These are phyloP conservation scores for Bipolaris zeicola DNA, from an alignment of 2,329 filamentous ascomycete genomes.

Conservation along the genomic window DNA sequence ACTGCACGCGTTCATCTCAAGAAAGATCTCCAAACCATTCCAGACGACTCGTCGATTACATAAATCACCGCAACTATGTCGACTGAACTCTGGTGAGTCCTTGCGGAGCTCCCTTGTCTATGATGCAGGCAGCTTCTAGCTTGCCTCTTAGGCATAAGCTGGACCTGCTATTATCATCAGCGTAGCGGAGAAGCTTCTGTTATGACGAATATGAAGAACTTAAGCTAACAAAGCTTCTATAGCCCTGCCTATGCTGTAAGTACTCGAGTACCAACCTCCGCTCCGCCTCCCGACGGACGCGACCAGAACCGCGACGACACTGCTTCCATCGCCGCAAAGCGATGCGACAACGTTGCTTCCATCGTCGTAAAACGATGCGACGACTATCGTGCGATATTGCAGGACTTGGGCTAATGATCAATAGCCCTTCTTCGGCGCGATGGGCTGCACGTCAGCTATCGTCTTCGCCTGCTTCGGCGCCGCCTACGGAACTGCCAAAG, in stretches of 20 bases:
- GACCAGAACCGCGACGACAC: slow-evolving; percentile 25
- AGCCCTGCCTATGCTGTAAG: slow-evolving; percentile 99
- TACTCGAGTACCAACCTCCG: slow-evolving; percentile 48
- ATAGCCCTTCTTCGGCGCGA: slow-evolving; percentile 92
- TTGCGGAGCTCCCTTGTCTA: slow-evolving; percentile 35
- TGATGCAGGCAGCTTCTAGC: slow-evolving; percentile 44
- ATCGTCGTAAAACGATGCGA: slow-evolving; percentile 18
- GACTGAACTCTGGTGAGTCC: slow-evolving; percentile 80
- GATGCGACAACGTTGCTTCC: slow-evolving; percentile 15
- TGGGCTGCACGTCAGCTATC: slow-evolving; percentile 94
- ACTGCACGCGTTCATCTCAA: slow-evolving; percentile 39
- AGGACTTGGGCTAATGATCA: slow-evolving; percentile 28
- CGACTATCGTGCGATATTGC: slow-evolving; percentile 5
- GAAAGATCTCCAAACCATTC: slow-evolving; percentile 29
- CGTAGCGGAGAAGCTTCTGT: slow-evolving; percentile 13
- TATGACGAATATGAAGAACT: slow-evolving; percentile 14
- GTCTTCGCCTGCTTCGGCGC: slow-evolving; percentile 97
- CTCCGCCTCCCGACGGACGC: slow-evolving; percentile 30
- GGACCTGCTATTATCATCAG: slow-evolving; percentile 32
- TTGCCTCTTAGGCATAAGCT: slow-evolving; percentile 44
- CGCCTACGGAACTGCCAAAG: slow-evolving; percentile 98
- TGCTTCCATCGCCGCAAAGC: slow-evolving; percentile 16
- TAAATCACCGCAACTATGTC: slow-evolving; percentile 65
- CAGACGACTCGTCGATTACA: slow-evolving; percentile 25
- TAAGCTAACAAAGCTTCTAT: slow-evolving; percentile 40